Evolutionary conservation across 2,329 filamentous ascomycete genomes (phyloP).

Genomic region (Aspergillus pseudotamarii): DNA sequence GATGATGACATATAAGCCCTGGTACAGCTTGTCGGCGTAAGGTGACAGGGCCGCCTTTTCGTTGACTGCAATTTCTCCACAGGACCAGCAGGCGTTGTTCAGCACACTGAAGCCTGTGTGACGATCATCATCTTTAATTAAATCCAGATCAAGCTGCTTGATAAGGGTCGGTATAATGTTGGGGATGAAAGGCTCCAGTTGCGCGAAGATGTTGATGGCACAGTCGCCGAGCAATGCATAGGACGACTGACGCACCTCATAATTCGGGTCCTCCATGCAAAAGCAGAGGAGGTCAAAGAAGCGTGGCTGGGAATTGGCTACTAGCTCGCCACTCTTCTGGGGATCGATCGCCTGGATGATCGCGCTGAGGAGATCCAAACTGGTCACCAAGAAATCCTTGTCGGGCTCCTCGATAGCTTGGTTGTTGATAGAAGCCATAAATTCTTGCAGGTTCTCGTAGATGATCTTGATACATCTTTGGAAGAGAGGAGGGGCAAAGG

Average conservation of each 20-base stretch:
- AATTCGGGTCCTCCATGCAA: constrained; percentile 88
- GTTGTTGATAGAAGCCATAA: constrained; percentile 70
- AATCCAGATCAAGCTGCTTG: constrained; percentile 81
- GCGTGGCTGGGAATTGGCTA: constrained; percentile 73
- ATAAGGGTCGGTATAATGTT: constrained; percentile 78
- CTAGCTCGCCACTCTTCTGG: constrained; percentile 73
- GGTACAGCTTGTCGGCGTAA: constrained; percentile 75
- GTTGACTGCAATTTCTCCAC: constrained; percentile 86
- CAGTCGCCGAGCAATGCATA: constrained; percentile 95
- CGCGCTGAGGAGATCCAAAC: constrained; percentile 86
- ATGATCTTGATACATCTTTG: constrained; percentile 86
- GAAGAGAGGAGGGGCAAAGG: constrained; percentile 86
- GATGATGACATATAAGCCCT: constrained; percentile 78
- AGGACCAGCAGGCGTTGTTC: constrained; percentile 98
- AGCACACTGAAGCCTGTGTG: constrained; percentile 88
- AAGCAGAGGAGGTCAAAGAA: constrained; percentile 90
- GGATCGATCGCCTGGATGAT: constrained; percentile 86
- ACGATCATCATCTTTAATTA: constrained; percentile 74
- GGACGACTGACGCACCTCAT: constrained; percentile 93
- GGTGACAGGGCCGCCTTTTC: constrained; percentile 71
- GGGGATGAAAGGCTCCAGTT: constrained; percentile 73
- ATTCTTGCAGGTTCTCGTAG: constrained; percentile 84
- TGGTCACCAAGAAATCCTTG: constrained; percentile 96
- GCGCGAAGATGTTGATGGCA: constrained; percentile 85
- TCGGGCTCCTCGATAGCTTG: constrained; percentile 75